phyloP scores from a whole-genome alignment of 352 stramenopile genomes.

The Pythium apleroticum region DNA sequence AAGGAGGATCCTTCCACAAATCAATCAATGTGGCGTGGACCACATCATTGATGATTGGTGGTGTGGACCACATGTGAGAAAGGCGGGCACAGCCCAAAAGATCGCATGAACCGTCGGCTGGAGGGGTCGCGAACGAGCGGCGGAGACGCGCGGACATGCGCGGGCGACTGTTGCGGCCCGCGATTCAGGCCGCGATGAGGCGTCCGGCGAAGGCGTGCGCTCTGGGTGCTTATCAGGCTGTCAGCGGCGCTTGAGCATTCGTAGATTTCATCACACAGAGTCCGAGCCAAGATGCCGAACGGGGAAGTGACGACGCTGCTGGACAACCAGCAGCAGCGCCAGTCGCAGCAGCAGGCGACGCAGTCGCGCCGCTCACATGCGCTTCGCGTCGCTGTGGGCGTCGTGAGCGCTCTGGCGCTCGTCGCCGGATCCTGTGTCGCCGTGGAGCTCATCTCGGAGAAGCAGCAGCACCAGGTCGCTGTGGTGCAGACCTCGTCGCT shows the following conservation, averaged over 20 bases:
- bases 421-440: slow-evolving; percentile 28
- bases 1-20: no score
- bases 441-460: slow-evolving; percentile 25
- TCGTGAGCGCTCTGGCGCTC: slow-evolving; percentile 22
- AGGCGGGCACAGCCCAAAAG: not conserved
- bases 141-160: not conserved
- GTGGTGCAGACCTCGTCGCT: slow-evolving; percentile 5
- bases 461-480: not conserved
- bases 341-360: not conserved
- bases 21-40: not conserved
- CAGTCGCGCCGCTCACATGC: slow-evolving; percentile 9
- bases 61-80: slow-evolving; percentile 12
- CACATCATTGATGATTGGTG: slow-evolving; percentile 3
- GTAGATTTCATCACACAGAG: not conserved
- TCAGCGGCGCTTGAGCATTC: not conserved
- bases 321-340: not conserved
- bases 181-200: not conserved
- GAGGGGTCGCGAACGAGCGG: slow-evolving; percentile 18
- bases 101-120: not conserved
- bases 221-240: not conserved
- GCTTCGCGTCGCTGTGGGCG: slow-evolving; percentile 16
- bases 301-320: slow-evolving; percentile 17
- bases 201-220: not conserved
- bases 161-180: not conserved
- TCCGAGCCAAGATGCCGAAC: slow-evolving; percentile 9